Evolutionary conservation across 2,329 filamentous ascomycete genomes (phyloP).

Genomic region (Colletotrichum tropicicola): DNA sequence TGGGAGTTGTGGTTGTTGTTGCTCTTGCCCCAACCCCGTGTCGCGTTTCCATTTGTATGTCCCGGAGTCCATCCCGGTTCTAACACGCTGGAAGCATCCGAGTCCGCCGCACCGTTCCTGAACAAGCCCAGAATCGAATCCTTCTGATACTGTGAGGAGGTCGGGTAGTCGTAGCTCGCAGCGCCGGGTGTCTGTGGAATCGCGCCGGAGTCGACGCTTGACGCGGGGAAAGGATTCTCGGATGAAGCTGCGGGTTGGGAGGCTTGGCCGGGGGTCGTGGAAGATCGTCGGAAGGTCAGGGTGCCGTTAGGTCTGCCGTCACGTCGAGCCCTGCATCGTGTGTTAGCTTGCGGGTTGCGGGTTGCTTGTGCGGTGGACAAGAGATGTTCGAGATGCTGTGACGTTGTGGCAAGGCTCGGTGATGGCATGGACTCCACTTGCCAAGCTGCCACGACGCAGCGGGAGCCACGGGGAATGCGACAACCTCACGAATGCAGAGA

Average conservation of each 20-base stretch:
- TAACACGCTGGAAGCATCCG: conserved; percentile 72
- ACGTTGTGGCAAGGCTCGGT: conserved; percentile 10
- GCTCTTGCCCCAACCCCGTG: conserved; percentile 80
- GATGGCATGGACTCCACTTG: background rate
- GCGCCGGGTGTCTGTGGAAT: conserved; percentile 49
- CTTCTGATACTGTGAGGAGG: conserved; percentile 75
- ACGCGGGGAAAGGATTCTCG: conserved; percentile 44
- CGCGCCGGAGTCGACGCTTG: conserved; percentile 36
- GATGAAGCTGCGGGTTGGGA: conserved; percentile 46
- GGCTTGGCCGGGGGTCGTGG: conserved; percentile 61
- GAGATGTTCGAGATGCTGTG: background rate
- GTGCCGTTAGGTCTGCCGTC: conserved; percentile 70
- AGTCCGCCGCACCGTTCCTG: conserved; percentile 51
- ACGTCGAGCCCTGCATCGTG: conserved; percentile 60
- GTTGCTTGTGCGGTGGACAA: background rate
- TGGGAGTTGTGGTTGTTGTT: conserved; percentile 77
- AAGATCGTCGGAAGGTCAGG: conserved; percentile 70
- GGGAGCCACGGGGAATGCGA: background rate
- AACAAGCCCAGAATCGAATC: conserved; percentile 83
- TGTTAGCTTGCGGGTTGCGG: background rate
- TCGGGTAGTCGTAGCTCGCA: conserved; percentile 36
- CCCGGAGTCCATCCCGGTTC: conserved; percentile 83
- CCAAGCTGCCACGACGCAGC: background rate
- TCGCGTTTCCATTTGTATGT: conserved; percentile 69
- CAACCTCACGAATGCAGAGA: background rate